Evolutionary conservation across 768 basidiomycete species (phyloP).

Genomic region (Lactarius trivialis): DNA sequence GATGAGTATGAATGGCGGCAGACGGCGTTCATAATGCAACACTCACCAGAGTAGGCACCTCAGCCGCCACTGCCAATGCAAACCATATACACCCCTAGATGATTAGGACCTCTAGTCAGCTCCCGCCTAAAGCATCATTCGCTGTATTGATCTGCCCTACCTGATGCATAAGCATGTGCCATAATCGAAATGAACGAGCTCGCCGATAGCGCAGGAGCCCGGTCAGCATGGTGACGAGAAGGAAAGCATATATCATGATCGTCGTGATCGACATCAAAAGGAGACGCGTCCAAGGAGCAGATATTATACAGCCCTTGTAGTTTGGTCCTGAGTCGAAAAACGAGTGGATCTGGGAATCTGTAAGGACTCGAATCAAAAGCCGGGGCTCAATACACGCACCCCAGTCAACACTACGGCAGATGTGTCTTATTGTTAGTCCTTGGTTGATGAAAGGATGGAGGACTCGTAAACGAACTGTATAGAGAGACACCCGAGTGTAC

Average conservation of each 20-base stretch:
- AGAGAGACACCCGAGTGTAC: slow-evolving; percentile 2
- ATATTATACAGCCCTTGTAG: slow-evolving; percentile 3
- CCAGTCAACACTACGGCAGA: not conserved
- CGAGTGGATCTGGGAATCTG: slow-evolving; percentile 5
- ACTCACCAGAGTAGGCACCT: slow-evolving; percentile 14
- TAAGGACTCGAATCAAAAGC: not conserved
- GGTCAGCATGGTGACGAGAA: slow-evolving; percentile 1
- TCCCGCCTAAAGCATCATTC: too few species aligned
- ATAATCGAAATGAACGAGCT: slow-evolving; percentile 3
- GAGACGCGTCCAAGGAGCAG: not conserved
- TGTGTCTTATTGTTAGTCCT: not conserved
- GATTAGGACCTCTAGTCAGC: not conserved
- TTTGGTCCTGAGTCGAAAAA: not conserved
- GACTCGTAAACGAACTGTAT: not conserved
- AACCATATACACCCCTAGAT: slow-evolving; percentile 16
- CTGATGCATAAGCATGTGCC: slow-evolving; percentile 8
- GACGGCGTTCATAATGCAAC: too few species aligned
- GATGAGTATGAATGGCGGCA: not conserved
- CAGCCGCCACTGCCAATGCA: slow-evolving; percentile 8
- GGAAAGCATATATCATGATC: not conserved
- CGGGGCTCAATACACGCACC: not conserved
- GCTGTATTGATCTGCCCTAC: not conserved
- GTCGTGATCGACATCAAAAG: slow-evolving; percentile 4
- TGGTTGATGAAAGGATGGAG: not conserved
- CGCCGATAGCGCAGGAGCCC: slow-evolving; percentile 1